A percentile compares a stretch with the other conserved stretches of the same genome.
These are phyloP conservation scores for Penicillium ochrochloron DNA, from an alignment of 495 filamentous ascomycete genomes.

Conservation along the genomic window DNA sequence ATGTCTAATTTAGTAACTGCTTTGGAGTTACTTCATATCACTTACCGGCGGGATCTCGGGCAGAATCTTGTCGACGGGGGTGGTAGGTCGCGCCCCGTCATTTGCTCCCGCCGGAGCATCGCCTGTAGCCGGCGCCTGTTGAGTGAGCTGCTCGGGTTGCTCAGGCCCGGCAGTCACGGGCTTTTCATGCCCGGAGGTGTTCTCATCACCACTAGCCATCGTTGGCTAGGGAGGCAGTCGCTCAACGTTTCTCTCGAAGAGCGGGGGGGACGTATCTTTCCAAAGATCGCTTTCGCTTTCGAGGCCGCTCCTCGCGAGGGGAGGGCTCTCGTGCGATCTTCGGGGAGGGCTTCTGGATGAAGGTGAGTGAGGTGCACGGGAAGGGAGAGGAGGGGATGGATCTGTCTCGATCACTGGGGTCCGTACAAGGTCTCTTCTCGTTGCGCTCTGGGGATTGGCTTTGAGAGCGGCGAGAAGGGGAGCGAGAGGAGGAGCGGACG, in stretches of 20 bases:
- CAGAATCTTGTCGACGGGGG: conserved; percentile 29
- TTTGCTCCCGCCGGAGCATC: not conserved
- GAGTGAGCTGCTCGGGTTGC: conserved; percentile 20
- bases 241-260: conserved; percentile 49
- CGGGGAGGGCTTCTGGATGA: conserved; percentile 60
- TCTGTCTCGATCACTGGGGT: conserved; percentile 58
- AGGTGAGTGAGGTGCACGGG: conserved; percentile 64
- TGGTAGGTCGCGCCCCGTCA: conserved; percentile 26
- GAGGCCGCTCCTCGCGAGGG: conserved; percentile 41
- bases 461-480: conserved; percentile 25
- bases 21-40: not conserved
- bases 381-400: conserved; percentile 43
- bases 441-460: conserved; percentile 45
- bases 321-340: conserved; percentile 45
- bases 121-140: conserved; percentile 6
- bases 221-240: conserved; percentile 33
- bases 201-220: conserved; percentile 63
- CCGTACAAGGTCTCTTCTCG: conserved; percentile 44
- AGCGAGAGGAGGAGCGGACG: not conserved
- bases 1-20: conserved; percentile 19
- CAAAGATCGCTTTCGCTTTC: conserved; percentile 58
- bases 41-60: conserved; percentile 26
- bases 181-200: conserved; percentile 46
- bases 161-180: no score
- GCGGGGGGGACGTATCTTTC: conserved; percentile 56